Evolutionary conservation across 192 early-diverging fungal species (phyloP), one percentile per base, ranked within the genome.

Genomic region (Backusella tuberculispora): DNA sequence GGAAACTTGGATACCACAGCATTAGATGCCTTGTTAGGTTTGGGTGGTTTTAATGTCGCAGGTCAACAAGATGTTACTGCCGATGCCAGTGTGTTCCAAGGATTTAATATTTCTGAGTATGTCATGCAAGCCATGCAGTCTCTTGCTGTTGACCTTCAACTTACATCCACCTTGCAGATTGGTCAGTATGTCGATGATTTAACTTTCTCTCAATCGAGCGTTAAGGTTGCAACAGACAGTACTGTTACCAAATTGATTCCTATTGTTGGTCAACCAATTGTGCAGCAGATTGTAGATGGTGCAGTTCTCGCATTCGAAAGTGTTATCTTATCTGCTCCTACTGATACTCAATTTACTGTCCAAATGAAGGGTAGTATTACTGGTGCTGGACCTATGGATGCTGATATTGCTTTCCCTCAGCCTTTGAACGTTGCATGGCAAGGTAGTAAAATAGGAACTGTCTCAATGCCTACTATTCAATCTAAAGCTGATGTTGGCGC

Each of bases 181-280:
- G 88, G 88, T 15, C 80, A 87, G 47, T 90, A 88, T 69, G 43
- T 74, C 14, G 81, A 78, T 53, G 75, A 79, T 17, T 72, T 89
- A 26, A 17, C 74, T 0, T 81, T 85, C 29, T 60, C 66, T 65
- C 86, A 89, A 75, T 60, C 48, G 4, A 63, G 15, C 41, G 81
- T 89, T 26, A 78, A 80, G 14, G 81, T 81, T 43, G 45, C 53
- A 13, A 83, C 84, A 3, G 88, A 89, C 79, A 50, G 56, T n/a
- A 81, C 84, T 6, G 75, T 89, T 74, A 72, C 80, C 53, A 80
- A 80, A 63, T 75, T 89, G 19, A 82, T 88, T 29, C 84, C 86
- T 43, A 73, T 86, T 41, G 83, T 90, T 56, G 86, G 83, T 48
- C 82, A 81, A 41, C 88, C 88, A 21, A 84, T 89, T 76, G 88